Base-by-base conservation (phyloP, 2,329 filamentous ascomycete genomes). In the Aspergillus ochraceoroseus region DNA sequence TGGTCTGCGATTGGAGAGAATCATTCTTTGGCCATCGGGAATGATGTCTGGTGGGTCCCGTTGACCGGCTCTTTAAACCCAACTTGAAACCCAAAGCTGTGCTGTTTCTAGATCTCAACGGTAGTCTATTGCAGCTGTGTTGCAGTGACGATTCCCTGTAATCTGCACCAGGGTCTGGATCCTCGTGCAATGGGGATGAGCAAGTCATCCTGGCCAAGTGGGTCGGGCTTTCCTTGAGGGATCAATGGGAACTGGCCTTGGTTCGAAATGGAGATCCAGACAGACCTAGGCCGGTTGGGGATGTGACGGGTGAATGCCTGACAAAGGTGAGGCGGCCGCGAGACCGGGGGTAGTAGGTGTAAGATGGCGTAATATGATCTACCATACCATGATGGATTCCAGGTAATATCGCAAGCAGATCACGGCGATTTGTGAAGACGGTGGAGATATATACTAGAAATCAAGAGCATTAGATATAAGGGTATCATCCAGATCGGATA, bases 91-190 rank as follows among this genome's bases (percentile, higher is more conserved):
- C n/a, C 29, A 38, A 38, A 22, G 28, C 27, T 38, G 29, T 30
- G 34, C n/a, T n/a, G 41, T 28, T 43, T 25, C 7, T 18, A 19
- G 34, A 43, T 43, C 30, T 42, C 30, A 20, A 33, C 13, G 13
- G n/a, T 25, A 28, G 19, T 38, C 22, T 7, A 17, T 28, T 42
- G 33, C 22, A 38, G 30, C 18, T 26, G 26, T 14, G 6, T 38
- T 25, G 34, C 8, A 26, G 34, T 26, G 19, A 20, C 14, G 34
- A 38, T 38, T 29, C 11, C 17, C 23, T 38, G 30, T 30, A 42
- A 38, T 33, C 18, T 34, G 29, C 35, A 34, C 23, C 15, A 35
- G 41, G 13, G 33, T 43, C 14, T 30, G 34, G 35, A 38, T 39
- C 26, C 14, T 29, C 35, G 19, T 33, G 18, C 22, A 22, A 26